Base-by-base conservation (phyloP, 495 filamentous ascomycete species). In the Copromyces sp. region DNA sequence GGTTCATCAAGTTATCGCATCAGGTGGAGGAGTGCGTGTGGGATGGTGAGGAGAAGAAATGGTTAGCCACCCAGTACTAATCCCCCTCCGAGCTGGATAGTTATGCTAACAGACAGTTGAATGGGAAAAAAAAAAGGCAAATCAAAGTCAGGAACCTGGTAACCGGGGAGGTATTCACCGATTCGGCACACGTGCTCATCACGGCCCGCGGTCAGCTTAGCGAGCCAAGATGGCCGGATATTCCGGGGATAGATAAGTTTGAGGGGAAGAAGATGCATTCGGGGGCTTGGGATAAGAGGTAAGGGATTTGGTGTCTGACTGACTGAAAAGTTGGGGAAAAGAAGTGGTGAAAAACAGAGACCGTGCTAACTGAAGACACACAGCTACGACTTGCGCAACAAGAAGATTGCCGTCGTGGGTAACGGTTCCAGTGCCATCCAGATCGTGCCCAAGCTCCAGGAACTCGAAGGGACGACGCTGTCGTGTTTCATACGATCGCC, bases 341-440 rank as follows among this genome's bases (percentile, higher is more conserved):
- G 24, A 24, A 24, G 24, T 24, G 24, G 24, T 24, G 24, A 24
- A 24, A 24, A 24, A 24, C 24, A 24, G 24, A 24, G 24, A 24
- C 24, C 2, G 4, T 45, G 38, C 69, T 68, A 1, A 70, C 74
- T 76, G 40, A 24, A 6, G 7, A 12, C 7, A 45, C 82, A 70
- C 70, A 84, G 82, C 17, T 86, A 86, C 73, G 83, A 84, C 74
- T 78, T 87, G 44, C 72, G 71, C 37, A 81, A 83, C 71, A 89
- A 89, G 78, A 82, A 79, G 69, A 83, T 90, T 42, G 88, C 80
- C 3, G 72, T 87, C 8, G 82, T 87, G n/a, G 84, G 85, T 14
- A 85, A 82, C 83, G 89, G 91, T 32, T 89, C 90, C 24, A 92
- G 90, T 20, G 87, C 87, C 11, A 90, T 88, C n/a, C 91, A 93